Conservation (phyloP, 148 eudicot species). For the Amaranthus palmeri region DNA sequence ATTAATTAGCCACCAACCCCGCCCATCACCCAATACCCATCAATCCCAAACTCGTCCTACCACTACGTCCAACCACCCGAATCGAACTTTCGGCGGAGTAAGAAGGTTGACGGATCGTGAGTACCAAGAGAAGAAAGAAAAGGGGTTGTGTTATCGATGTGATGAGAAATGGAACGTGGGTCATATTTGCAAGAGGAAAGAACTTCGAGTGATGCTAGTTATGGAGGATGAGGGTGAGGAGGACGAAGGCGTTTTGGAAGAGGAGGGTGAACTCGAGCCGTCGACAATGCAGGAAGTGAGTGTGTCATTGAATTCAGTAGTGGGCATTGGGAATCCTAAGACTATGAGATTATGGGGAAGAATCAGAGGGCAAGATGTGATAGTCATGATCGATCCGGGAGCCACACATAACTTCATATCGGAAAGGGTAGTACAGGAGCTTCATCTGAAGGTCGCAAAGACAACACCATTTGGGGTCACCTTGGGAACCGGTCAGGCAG, state of each 20-base stretch:
- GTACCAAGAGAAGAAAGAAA: not conserved
- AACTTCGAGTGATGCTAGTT: no score
- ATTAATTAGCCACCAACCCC: no score
- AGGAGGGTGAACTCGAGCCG: not conserved
- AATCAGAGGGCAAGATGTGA: not conserved
- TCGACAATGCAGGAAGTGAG: not conserved
- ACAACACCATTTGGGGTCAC: not conserved
- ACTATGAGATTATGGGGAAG: not conserved
- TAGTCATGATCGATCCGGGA: not conserved
- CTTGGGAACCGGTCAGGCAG: not conserved
- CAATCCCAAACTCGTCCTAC: not conserved
- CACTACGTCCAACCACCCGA: not conserved
- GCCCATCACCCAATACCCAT: not conserved
- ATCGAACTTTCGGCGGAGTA: not conserved
- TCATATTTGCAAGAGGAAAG: no score
- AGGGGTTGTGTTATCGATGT: not conserved
- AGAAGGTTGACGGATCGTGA: not conserved
- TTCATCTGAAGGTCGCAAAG: not conserved
- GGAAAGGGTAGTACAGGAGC: rapidly evolving
- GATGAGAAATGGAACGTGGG: not conserved
- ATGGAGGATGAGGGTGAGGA: no score
- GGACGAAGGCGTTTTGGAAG: no score
- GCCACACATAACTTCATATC: not conserved
- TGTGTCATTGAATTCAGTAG: not conserved
- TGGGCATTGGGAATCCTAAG: not conserved